A percentile compares a stretch with the other conserved stretches of the same genome.
Conservation (phyloP, 2,329 filamentous ascomycete genomes). For the Leptographium wingfieldii region DNA sequence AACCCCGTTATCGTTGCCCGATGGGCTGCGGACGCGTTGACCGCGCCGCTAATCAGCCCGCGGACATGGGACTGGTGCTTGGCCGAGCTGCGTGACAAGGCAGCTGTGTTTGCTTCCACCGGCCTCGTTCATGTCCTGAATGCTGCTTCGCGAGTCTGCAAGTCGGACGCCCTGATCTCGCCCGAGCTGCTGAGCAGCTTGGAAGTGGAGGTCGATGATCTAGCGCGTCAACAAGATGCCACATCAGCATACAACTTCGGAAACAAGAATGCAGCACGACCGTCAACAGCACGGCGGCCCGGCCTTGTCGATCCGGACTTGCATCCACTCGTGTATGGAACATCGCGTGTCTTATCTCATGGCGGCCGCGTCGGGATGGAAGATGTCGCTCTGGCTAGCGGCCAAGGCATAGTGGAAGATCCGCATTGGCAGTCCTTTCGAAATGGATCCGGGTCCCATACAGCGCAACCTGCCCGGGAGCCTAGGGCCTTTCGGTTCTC, state of each 20-base stretch:
- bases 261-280: no score
- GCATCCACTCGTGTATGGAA: constrained; percentile 37
- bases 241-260: no score
- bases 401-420: constrained; percentile 6
- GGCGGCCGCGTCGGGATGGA: constrained; percentile 18
- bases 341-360: constrained; percentile 18
- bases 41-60: background rate
- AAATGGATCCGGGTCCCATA: no score
- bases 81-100: constrained; percentile 37
- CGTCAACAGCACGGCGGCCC: background rate
- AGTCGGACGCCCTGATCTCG: constrained; percentile 31
- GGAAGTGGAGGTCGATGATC: background rate
- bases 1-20: constrained; percentile 18
- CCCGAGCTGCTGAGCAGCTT: background rate
- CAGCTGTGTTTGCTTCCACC: constrained; percentile 24
- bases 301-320: constrained; percentile 43
- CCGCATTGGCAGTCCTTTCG: no score
- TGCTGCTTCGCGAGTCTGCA: constrained; percentile 26
- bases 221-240: no score
- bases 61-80: constrained; percentile 18
- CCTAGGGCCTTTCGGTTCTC: constrained; percentile 13
- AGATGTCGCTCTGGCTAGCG: constrained; percentile 15
- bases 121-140: constrained; percentile 31
- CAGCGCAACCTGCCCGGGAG: background rate
- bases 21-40: constrained; percentile 19